These are phyloP conservation scores for Xylaria sp. DNA, from an alignment of 2,329 filamentous ascomycete species.

Conservation along the genomic window DNA sequence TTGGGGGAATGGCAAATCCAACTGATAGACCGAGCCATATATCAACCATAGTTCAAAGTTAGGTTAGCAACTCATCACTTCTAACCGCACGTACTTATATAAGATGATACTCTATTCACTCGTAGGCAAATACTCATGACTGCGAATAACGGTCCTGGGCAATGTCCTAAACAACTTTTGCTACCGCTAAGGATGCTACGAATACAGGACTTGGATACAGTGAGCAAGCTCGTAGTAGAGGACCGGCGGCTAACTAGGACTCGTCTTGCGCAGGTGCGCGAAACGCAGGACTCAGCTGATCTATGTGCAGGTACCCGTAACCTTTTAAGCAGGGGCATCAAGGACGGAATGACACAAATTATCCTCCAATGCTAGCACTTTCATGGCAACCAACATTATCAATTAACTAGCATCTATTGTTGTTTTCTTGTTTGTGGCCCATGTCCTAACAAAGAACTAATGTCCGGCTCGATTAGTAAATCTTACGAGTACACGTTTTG, in stretches of 20 bases:
- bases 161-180: conserved; percentile 21
- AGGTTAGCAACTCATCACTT: conserved; percentile 5
- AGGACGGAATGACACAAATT: background rate
- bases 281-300: conserved; percentile 14
- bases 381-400: background rate
- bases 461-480: background rate
- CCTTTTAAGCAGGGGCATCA: background rate
- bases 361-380: background rate
- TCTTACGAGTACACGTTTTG: background rate
- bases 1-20: background rate
- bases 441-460: conserved; percentile 30
- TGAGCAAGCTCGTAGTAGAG: background rate
- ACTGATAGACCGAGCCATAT: background rate
- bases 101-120: background rate
- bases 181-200: background rate
- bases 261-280: conserved; percentile 32
- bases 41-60: conserved; percentile 16
- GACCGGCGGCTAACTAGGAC: conserved; percentile 14
- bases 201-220: conserved; percentile 16
- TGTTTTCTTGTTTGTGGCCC: background rate
- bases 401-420: background rate
- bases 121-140: background rate
- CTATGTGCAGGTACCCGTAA: conserved; percentile 6
- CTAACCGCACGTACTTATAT: conserved; percentile 18
- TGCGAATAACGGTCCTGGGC: conserved; percentile 23